Base-by-base conservation (phyloP, 2,329 filamentous ascomycete genomes). In the Hypomyces perniciosus region DNA sequence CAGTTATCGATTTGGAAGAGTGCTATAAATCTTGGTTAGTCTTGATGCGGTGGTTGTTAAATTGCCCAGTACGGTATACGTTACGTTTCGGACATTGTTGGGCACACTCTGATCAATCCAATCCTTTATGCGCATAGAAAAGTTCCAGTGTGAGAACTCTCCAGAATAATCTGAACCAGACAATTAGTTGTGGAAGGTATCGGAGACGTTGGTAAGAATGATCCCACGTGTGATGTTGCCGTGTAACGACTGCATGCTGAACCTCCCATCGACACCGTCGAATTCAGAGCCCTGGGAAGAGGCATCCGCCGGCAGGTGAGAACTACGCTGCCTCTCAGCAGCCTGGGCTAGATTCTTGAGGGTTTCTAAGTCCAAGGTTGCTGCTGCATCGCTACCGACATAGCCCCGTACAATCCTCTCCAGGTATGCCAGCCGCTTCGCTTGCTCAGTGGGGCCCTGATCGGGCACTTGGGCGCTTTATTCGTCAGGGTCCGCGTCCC, bases 71-170 rank as follows among this genome's bases (percentile, higher is more conserved):
- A 38, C 9, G 20, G 30, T n/a, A 10, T 43, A 57, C 57, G n/a
- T 53, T 61, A 63, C 65, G 52, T 58, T 64, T 52, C 57, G 61
- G 31, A 47, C 44, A 29, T 54, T 50, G 6, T 61, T 61, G 28
- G 64, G 62, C 6, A 64, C 65, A 51, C 66, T 69, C 45, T 72
- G 65, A 48, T 76, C 70, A n/a, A 77, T 71, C 60, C 72, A 73
- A n/a, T 72, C 68, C 55, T 75, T 75, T 54, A 76, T 69, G 38
- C 72, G 64, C 72, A 75, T 75, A 38, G 74, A 76, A 56, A 77
- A 77, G 54, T 77, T 76, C 72, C 74, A 77, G 50, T 77, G 74
- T 4, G 74, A 77, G 56, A 77, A 76, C 54, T 77, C 74, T 7
- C 74, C 74, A 1, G 74, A 77, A 52, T 75, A 77, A 48, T 77